Evolutionary conservation across 2,329 filamentous ascomycete genomes (phyloP), one percentile per base, ranked within the genome.

Genomic region (Aureobasidium zeae): DNA sequence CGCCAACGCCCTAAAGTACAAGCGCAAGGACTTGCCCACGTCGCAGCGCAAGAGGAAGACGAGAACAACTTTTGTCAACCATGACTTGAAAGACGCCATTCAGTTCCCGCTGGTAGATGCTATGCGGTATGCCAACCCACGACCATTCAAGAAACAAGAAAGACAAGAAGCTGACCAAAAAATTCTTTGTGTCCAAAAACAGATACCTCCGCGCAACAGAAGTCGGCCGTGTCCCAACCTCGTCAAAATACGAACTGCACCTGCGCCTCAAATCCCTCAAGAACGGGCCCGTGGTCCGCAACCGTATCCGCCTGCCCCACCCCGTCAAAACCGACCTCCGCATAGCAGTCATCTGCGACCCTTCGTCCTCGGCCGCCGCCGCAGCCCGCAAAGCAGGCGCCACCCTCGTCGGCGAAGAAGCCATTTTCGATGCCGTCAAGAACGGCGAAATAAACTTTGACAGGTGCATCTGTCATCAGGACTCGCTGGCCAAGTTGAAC

Each of bases 171-270:
- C n/a, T n/a, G n/a, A n/a, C n/a, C n/a, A n/a, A n/a, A n/a, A n/a
- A n/a, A n/a, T n/a, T n/a, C n/a, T n/a, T n/a, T n/a, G n/a, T n/a
- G n/a, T n/a, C n/a, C n/a, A n/a, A n/a, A 37, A 47, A 20, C 53
- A 94, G 87, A 60, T 91, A 94, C 61, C 77, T 98, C 52, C 85
- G 86, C 57, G 89, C 91, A 35, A 80, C 83, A 57, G 91, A 98
- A 74, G 88, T 95, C 55, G 89, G 91, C 57, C 77, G 77, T 42
- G 75, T 81, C 36, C 82, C 85, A 3, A 72, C 74, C 2, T 70
- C 72, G 9, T 71, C 79, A 53, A 96, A 95, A 63, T 98, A 98
- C 69, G 91, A 96, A 62, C 57, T 96, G 38, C 76, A 85, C 56
- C 69, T 98, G 55, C 87, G 83, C 57, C 69, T 98, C 50, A 81